Conservation (phyloP, 73 alveolate species). For the Paramecium biaurelia region DNA sequence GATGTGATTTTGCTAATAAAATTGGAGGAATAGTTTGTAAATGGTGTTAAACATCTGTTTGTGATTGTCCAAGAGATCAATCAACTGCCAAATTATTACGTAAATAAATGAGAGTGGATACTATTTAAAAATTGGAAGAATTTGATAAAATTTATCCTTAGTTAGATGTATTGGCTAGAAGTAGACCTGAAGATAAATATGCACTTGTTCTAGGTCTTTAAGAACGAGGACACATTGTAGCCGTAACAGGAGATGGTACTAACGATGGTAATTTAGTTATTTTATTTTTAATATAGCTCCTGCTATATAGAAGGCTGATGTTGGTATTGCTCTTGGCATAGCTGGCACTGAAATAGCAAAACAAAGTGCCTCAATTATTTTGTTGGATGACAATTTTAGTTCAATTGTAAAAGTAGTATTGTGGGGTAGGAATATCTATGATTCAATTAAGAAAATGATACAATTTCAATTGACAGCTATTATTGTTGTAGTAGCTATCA, state of each 20-base stretch:
- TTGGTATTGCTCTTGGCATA: slow-evolving; percentile 90
- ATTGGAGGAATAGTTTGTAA: slow-evolving; percentile 85
- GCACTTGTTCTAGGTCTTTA: slow-evolving; percentile 87
- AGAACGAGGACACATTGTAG: slow-evolving; percentile 86
- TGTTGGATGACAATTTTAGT: slow-evolving; percentile 90
- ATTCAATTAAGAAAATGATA: slow-evolving; percentile 85
- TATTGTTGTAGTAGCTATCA: slow-evolving; percentile 78
- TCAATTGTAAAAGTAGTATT: slow-evolving; percentile 84
- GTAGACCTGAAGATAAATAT: slow-evolving; percentile 93
- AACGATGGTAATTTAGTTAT: neutral
- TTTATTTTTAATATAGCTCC: slow-evolving; percentile 24
- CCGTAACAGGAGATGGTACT: slow-evolving; percentile 94
- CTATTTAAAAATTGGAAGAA: slow-evolving; percentile 55
- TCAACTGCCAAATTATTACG: slow-evolving; percentile 9
- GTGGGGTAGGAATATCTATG: slow-evolving; percentile 95
- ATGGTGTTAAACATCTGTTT: slow-evolving; percentile 59
- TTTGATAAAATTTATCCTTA: slow-evolving; percentile 64
- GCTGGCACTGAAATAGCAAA: slow-evolving; percentile 97
- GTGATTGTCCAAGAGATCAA: slow-evolving; percentile 64
- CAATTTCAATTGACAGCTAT: slow-evolving; percentile 87
- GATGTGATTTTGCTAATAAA: slow-evolving; percentile 75
- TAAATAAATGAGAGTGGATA: slow-evolving; percentile 47
- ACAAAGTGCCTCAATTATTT: slow-evolving; percentile 86
- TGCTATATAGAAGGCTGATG: slow-evolving; percentile 76
- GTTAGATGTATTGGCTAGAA: slow-evolving; percentile 88